Evolutionary conservation across 2,329 filamentous ascomycete genomes (phyloP).

Genomic region (Ophiognomonia clavigignenti-juglandacearum): DNA sequence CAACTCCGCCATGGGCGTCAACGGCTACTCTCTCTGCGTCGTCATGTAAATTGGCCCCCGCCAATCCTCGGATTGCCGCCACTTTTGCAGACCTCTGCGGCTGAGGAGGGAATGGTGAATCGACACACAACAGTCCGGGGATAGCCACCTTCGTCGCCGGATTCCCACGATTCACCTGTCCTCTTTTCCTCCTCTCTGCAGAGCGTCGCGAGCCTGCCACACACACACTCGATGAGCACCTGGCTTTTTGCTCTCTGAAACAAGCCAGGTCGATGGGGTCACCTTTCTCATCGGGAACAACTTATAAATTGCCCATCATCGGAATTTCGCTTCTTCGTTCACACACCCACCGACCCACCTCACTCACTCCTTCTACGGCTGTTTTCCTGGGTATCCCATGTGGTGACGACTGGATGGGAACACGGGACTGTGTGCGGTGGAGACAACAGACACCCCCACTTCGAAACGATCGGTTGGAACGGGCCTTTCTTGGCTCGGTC

Average conservation of each 20-base stretch:
- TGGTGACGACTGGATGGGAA: not conserved
- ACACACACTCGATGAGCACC: not conserved
- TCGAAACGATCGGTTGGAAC: not conserved
- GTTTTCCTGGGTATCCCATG: not conserved
- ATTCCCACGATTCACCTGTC: not conserved
- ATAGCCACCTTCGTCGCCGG: not conserved
- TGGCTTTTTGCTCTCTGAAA: not conserved
- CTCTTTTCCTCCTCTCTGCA: not conserved
- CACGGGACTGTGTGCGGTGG: not conserved
- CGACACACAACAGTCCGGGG: not conserved
- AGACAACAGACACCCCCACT: not conserved
- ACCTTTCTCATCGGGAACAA: not conserved
- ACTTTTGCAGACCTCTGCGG: slow-evolving; percentile 6
- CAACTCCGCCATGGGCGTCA: slow-evolving; percentile 23
- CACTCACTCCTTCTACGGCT: not conserved
- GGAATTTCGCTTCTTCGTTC: not conserved
- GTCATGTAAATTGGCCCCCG: slow-evolving; percentile 27
- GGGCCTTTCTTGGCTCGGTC: not conserved
- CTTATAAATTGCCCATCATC: not conserved
- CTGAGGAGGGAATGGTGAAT: not conserved
- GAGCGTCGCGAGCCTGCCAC: not conserved
- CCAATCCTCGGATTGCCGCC: slow-evolving; percentile 2
- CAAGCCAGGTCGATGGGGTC: not conserved
- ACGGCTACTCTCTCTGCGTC: slow-evolving; percentile 24
- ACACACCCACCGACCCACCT: too few species aligned